Evolutionary conservation across 2,329 filamentous ascomycete genomes (phyloP).

Genomic region (Aspergillus awamori): DNA sequence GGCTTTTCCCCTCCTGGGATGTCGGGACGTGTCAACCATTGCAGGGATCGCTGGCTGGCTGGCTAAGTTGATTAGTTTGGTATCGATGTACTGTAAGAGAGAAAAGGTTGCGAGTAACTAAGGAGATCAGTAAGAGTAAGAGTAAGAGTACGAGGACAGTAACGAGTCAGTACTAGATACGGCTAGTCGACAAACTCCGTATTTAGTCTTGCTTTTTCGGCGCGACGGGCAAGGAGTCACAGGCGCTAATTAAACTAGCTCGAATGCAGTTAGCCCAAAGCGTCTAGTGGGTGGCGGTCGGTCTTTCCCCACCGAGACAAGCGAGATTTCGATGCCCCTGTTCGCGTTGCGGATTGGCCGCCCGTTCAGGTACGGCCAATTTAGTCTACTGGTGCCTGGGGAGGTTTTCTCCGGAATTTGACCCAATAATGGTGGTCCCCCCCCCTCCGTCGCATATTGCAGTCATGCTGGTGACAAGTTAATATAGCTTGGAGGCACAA

Average conservation of each 20-base stretch:
- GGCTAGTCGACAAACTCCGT: too few species aligned
- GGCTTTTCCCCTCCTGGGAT: slow-evolving; percentile 4
- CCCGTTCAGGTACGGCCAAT: slow-evolving; percentile 24
- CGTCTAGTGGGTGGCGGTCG: slow-evolving; percentile 22
- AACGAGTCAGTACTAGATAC: too few species aligned
- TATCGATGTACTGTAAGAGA: not conserved
- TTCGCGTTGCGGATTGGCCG: slow-evolving; percentile 21
- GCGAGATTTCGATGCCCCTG: slow-evolving; percentile 27
- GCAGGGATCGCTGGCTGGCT: slow-evolving; percentile 20
- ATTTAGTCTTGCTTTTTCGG: not conserved
- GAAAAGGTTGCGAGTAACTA: not conserved
- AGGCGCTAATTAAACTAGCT: slow-evolving; percentile 22
- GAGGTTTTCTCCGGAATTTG: slow-evolving; percentile 19
- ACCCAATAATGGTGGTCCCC: slow-evolving; percentile 14
- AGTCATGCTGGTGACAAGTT: not conserved
- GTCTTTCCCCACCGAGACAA: slow-evolving; percentile 23
- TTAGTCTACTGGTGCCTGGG: slow-evolving; percentile 23
- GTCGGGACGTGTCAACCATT: slow-evolving; percentile 23
- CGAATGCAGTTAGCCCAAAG: slow-evolving; percentile 12
- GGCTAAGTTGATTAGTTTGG: not conserved
- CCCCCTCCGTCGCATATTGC: not conserved
- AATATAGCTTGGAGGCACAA: not conserved
- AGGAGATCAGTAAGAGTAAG: too few species aligned
- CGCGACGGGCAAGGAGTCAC: slow-evolving; percentile 6
- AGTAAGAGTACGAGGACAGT: too few species aligned